Conservation (phyloP, 1,284 basidiomycete genomes). For the Boletus mariae region DNA sequence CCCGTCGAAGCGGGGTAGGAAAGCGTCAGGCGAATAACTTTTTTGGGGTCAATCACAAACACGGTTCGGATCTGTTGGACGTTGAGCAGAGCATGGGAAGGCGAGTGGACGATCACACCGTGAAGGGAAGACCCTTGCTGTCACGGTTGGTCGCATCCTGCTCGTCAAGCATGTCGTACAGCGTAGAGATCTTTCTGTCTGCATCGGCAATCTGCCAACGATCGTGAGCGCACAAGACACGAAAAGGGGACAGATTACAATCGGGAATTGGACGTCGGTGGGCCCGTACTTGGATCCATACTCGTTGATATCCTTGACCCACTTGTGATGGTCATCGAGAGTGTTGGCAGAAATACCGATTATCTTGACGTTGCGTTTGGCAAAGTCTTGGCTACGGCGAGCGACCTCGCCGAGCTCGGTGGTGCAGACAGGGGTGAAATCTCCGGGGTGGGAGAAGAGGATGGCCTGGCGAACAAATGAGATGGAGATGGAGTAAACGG, state of each 20-base stretch:
- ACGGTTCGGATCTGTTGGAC: conserved; percentile 82
- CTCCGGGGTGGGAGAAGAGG: conserved; percentile 92
- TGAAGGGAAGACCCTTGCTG: conserved; percentile 84
- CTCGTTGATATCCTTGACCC: conserved; percentile 92
- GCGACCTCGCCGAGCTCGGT: conserved; percentile 98
- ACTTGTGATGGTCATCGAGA: conserved; percentile 80
- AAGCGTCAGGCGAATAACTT: conserved; percentile 85
- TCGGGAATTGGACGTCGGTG: conserved; percentile 86
- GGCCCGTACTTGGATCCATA: conserved; percentile 64
- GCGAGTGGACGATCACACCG: conserved; percentile 35
- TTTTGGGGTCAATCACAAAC: conserved; percentile 91
- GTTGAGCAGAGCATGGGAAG: conserved; percentile 8
- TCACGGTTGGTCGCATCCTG: conserved; percentile 96
- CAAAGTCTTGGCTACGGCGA: conserved; percentile 82
- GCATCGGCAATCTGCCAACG: conserved; percentile 79
- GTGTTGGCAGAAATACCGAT: conserved; percentile 94
- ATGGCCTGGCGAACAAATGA: conserved; percentile 50
- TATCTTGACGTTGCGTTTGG: conserved; percentile 85
- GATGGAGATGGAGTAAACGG: neutral
- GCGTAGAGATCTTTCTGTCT: conserved; percentile 79
- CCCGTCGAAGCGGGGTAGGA: conserved; percentile 89
- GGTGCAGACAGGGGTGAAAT: conserved; percentile 85
- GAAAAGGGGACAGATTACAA: conserved; percentile 48
- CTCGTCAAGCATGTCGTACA: conserved; percentile 95
- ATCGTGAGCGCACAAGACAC: conserved; percentile 6